Evolutionary conservation across 2,329 filamentous ascomycete species (phyloP), one percentile per base, ranked within the genome.

Genomic region (Blastomyces percursus): DNA sequence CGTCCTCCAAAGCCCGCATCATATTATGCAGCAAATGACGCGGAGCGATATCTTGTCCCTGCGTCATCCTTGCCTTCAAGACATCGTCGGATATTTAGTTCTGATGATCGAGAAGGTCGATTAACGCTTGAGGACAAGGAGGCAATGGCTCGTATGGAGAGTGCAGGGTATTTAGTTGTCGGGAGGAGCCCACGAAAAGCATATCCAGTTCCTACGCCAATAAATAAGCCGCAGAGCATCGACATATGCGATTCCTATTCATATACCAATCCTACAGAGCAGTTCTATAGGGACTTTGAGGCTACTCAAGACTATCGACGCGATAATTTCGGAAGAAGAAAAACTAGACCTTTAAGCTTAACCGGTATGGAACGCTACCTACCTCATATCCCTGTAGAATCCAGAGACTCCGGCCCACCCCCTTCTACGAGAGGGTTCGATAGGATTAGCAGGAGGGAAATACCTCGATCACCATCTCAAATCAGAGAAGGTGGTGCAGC

Each of bases 211-310:
- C 62, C 62, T 40, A 12, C 40, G 42, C 46, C 32, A 21, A 62
- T 59, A 67, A 71, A 42, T 63, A 64, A 64, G 42, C 59, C 58
- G 5, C 72, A 75, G 30, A 74, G 76, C 56, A 74, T 77, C 64
- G 75, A 77, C 59, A 69, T 75, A 21, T 73, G 74, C 55, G 72
- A 76, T 67, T 74, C 75, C 7, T 80, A 78, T 65, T 79, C 77
- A 14, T 80, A 80, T 64, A 81, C 78, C 16, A 77, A 74, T 7
- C 73, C 77, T 2, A 73, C 74, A 46, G 78, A 80, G 61, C 77
- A 79, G 61, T 78, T 79, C 64, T 74, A 79, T 35, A 73, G 76
- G 51, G 78, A 80, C 59, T 76, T 73, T n/a, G 72, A 72, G 12
- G 73, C 73, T 30, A 69, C 72, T 46, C 63, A 65, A 59, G 65